These are phyloP conservation scores for Solanum microdontum DNA, from an alignment of 257 asterid genomes.

Conservation along the genomic window DNA sequence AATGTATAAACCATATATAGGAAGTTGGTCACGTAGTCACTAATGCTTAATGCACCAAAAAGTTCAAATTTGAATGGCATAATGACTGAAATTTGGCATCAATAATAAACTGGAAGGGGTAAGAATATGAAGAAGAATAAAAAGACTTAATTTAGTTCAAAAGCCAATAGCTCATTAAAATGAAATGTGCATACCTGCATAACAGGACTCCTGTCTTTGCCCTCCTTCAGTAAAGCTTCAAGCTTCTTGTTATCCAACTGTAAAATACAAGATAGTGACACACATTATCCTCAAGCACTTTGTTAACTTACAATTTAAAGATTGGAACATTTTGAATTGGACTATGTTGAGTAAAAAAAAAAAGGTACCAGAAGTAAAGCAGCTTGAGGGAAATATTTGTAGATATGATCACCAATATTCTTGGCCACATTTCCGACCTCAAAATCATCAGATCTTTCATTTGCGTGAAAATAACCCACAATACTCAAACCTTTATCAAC, in stretches of 20 bases:
- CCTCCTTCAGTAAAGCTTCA: conserved; percentile 31
- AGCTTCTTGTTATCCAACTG: conserved; percentile 72
- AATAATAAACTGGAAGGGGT: not conserved
- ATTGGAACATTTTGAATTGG: not conserved
- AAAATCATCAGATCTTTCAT: conserved; percentile 72
- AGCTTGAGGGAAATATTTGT: conserved; percentile 77
- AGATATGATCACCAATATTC: conserved; percentile 86
- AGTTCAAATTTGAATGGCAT: not conserved
- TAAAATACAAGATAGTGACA: not conserved
- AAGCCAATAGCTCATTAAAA: not conserved
- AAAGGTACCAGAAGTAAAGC: conserved; percentile 76
- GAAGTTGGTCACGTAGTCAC: not conserved
- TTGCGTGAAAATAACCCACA: conserved; percentile 93
- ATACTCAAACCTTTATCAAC: conserved; percentile 65
- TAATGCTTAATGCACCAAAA: not conserved
- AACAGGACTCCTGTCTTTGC: conserved; percentile 56
- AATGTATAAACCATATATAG: not conserved
- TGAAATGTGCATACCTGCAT: conserved; percentile 42
- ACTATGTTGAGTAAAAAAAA: not conserved
- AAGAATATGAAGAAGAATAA: not conserved
- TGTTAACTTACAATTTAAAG: not conserved
- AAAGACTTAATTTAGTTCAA: not conserved
- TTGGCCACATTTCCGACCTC: conserved; percentile 69
- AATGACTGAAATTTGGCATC: not conserved
- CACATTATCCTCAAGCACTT: not conserved